Percentiles rank a stretch among this genome's conserved stretches.
phyloP scores from a whole-genome alignment of 495 filamentous ascomycete species.

The Chaetomidium leptoderma region DNA sequence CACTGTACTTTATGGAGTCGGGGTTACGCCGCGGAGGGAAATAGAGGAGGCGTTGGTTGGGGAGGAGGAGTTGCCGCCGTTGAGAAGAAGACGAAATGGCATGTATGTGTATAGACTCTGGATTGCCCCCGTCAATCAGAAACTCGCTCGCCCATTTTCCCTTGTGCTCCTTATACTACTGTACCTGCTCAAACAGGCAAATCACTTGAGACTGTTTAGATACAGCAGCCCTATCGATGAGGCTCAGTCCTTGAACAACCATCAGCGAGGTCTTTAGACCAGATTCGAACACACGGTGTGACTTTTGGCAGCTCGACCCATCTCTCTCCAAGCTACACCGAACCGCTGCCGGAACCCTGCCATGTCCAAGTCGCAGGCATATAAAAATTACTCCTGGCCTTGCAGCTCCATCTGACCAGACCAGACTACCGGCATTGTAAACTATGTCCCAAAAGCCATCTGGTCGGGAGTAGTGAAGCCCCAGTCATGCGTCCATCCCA shows the following conservation, averaged over 20 bases:
- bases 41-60: neutral
- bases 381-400: neutral
- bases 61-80: slow-evolving; percentile 1
- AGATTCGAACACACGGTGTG: no score
- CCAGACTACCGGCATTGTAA: neutral
- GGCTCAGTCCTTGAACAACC: no score
- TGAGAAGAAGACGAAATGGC: neutral
- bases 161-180: neutral
- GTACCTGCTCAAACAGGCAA: neutral
- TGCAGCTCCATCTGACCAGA: no score
- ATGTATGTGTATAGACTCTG: slow-evolving; percentile 24
- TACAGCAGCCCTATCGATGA: no score
- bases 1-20: slow-evolving; percentile 12
- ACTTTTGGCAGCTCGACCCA: no score
- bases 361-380: neutral
- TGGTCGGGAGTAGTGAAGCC: no score
- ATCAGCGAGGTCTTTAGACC: no score
- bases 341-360: no score
- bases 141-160: slow-evolving; percentile 8
- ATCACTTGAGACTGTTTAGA: neutral
- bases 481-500: neutral
- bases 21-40: neutral
- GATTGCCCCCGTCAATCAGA: slow-evolving; percentile 6
- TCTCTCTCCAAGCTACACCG: neutral
- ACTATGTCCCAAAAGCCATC: no score